Evolutionary conservation across 2,329 filamentous ascomycete genomes (phyloP).

Genomic region (Fusarium sp.): DNA sequence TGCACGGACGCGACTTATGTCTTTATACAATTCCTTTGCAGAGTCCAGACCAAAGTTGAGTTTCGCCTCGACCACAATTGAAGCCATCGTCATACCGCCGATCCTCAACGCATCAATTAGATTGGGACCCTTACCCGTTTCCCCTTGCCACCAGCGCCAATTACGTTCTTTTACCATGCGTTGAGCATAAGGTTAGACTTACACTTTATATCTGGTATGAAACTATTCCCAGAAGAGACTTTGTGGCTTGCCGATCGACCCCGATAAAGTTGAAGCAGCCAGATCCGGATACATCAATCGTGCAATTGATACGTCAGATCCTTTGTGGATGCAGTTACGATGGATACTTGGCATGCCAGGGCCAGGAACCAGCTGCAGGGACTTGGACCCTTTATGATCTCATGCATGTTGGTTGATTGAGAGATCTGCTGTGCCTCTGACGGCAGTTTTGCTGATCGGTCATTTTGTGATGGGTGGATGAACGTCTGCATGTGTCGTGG

Average conservation of each 20-base stretch:
- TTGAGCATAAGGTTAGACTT: background rate
- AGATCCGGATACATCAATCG: background rate
- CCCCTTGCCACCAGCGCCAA: background rate
- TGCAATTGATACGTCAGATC: background rate
- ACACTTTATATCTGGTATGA: conserved; percentile 14
- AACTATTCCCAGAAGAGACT: background rate
- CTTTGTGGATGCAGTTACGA: background rate
- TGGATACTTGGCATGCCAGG: background rate
- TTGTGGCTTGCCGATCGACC: conserved; percentile 8
- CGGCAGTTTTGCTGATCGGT: background rate
- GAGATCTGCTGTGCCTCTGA: background rate
- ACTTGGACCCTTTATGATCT: background rate
- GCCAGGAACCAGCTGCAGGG: background rate
- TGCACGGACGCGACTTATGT: too few species aligned
- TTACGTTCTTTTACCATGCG: background rate
- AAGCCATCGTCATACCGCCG: background rate
- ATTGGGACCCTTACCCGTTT: background rate
- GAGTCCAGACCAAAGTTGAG: background rate
- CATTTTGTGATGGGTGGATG: background rate
- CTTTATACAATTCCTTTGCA: conserved; percentile 1
- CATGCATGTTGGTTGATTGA: background rate
- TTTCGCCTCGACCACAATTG: background rate
- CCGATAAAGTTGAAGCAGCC: background rate
- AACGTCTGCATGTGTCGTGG: background rate
- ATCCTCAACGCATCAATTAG: background rate